Conservation (phyloP, 2,329 filamentous ascomycete genomes). For the Phialophora tarda region DNA sequence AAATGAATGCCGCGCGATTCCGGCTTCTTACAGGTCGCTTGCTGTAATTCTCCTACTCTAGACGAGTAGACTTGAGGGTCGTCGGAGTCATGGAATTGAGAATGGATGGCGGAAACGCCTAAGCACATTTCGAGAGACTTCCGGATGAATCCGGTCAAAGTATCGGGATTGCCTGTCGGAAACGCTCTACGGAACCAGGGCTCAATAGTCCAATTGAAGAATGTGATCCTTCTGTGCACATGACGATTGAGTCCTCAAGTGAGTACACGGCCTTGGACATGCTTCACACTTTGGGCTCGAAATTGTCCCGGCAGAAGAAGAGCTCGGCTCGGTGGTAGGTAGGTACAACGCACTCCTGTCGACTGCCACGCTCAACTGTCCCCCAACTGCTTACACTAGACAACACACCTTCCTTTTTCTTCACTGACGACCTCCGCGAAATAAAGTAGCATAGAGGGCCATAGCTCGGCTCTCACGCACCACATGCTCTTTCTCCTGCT, state of each 20-base stretch:
- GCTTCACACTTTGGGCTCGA: not conserved
- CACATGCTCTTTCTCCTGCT: constrained; percentile 12
- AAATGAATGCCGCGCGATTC: not conserved
- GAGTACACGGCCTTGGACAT: not conserved
- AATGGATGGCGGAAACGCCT: not conserved
- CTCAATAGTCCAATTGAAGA: not conserved
- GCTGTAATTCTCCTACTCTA: not conserved
- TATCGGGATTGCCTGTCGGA: not conserved
- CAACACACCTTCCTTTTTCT: not conserved
- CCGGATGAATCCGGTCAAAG: no score
- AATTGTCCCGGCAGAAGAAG: not conserved
- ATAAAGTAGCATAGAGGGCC: constrained; percentile 7
- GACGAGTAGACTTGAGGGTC: not conserved
- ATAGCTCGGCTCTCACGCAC: constrained; percentile 15
- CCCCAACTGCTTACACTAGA: not conserved
- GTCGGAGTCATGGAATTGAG: not conserved
- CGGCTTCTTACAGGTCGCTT: not conserved
- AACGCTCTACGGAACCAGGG: not conserved
- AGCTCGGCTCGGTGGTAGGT: not conserved
- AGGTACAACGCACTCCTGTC: not conserved
- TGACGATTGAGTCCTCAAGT: not conserved
- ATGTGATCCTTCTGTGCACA: not conserved
- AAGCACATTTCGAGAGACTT: not conserved
- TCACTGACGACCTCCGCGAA: constrained; percentile 4
- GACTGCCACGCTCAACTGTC: not conserved